Percentiles rank a stretch among this genome's conserved stretches.
Conservation (phyloP, 129 eudicot species). For the Sambucus nigra region DNA sequence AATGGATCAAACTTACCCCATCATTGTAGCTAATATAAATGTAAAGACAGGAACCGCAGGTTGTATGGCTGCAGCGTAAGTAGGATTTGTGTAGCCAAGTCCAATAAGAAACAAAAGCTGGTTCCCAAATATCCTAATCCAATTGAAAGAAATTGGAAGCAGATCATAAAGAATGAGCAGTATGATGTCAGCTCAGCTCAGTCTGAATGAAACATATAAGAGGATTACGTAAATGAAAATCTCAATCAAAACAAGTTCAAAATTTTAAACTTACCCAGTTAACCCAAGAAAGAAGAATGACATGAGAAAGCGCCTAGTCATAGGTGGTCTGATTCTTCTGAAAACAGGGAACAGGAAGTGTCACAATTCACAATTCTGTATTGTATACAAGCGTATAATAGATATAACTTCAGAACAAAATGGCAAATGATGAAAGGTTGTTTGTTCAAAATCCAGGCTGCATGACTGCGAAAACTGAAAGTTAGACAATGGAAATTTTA, state of each 20-base stretch:
- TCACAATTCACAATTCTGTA: constrained; percentile 7
- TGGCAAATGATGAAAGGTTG: neutral
- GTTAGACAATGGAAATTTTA: too few species aligned
- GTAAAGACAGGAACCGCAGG: constrained; percentile 96
- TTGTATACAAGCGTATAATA: neutral
- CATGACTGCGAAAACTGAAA: too few species aligned
- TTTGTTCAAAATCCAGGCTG: neutral
- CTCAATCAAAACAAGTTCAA: neutral
- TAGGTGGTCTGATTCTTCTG: constrained; percentile 73
- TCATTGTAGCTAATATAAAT: constrained; percentile 55
- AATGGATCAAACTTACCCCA: constrained; percentile 56
- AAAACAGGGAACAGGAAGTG: constrained; percentile 18
- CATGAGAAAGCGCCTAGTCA: constrained; percentile 52
- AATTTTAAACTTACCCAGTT: constrained; percentile 62
- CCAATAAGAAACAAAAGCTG: constrained; percentile 96
- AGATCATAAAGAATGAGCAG: neutral
- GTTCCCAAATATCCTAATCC: constrained; percentile 74
- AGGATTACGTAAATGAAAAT: neutral
- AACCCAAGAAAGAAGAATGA: constrained; percentile 86
- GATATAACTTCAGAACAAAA: neutral
- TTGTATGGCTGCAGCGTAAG: constrained; percentile 93
- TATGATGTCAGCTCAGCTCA: constrained; percentile 1
- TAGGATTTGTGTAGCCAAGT: constrained; percentile 95
- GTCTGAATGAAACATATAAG: neutral
- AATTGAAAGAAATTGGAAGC: constrained; percentile 12